Evolutionary conservation across 2,329 filamentous ascomycete genomes (phyloP).

Genomic region (Aureobasidium sp.): DNA sequence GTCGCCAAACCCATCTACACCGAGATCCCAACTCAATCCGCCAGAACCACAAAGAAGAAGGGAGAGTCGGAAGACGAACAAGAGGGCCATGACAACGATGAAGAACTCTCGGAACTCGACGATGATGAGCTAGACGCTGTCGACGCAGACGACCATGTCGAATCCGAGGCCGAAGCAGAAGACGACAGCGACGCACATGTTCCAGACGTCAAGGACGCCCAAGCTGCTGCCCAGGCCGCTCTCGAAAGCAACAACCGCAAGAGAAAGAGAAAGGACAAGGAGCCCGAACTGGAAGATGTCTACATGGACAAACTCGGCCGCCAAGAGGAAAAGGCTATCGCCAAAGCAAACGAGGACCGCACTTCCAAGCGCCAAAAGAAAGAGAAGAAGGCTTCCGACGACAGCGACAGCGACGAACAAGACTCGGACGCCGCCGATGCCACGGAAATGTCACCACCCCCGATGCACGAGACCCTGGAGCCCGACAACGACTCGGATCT

Average conservation of each 20-base stretch:
- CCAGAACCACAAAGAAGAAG: slow-evolving; percentile 11
- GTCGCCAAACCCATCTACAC: slow-evolving; percentile 1
- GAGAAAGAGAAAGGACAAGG: slow-evolving; percentile 42
- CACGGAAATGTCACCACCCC: slow-evolving; percentile 46
- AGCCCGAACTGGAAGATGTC: slow-evolving; percentile 16
- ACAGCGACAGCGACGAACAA: slow-evolving; percentile 21
- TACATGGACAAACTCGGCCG: slow-evolving; percentile 58
- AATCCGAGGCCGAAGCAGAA: slow-evolving; percentile 21
- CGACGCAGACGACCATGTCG: slow-evolving; percentile 27
- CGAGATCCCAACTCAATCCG: neutral
- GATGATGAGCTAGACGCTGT: slow-evolving; percentile 20
- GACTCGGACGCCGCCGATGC: slow-evolving; percentile 30
- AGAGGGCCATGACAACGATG: slow-evolving; percentile 25
- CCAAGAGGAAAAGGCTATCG: slow-evolving; percentile 30
- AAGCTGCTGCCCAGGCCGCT: slow-evolving; percentile 18
- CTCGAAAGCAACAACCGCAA: slow-evolving; percentile 40
- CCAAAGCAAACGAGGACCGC: slow-evolving; percentile 8
- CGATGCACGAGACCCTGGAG: slow-evolving; percentile 42
- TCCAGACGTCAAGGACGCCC: slow-evolving; percentile 18
- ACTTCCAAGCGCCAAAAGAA: slow-evolving; percentile 15
- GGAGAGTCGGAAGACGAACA: slow-evolving; percentile 17
- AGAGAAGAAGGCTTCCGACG: slow-evolving; percentile 19
- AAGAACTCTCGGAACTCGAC: slow-evolving; percentile 20
- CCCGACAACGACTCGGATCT: slow-evolving; percentile 47
- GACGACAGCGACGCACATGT: slow-evolving; percentile 21